A percentile compares a stretch with the other conserved stretches of the same genome.
phyloP scores from a whole-genome alignment of 2,329 filamentous ascomycete species.

The Plectosphaerella plurivora region DNA sequence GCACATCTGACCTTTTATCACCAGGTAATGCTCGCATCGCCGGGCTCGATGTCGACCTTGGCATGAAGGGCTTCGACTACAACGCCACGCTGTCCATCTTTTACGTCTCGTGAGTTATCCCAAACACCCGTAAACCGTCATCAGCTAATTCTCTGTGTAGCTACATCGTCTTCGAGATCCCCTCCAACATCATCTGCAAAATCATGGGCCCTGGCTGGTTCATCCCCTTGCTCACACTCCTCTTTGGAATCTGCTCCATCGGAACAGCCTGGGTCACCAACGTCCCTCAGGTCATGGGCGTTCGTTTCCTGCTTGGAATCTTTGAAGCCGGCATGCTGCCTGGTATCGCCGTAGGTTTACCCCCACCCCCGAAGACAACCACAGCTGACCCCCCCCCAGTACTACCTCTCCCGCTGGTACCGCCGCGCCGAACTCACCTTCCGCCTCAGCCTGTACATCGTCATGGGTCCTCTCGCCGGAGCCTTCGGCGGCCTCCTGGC shows the following conservation, averaged over 20 bases:
- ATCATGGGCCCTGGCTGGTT: slow-evolving; percentile 32
- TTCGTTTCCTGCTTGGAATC: slow-evolving; percentile 32
- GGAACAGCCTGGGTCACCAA: slow-evolving; percentile 31
- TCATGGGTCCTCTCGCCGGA: slow-evolving; percentile 33
- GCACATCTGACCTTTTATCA: not conserved
- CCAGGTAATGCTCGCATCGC: slow-evolving; percentile 37
- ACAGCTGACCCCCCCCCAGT: slow-evolving; percentile 10
- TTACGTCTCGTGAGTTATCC: slow-evolving; percentile 12
- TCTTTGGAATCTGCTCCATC: slow-evolving; percentile 33
- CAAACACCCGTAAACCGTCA: not conserved
- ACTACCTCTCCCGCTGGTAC: slow-evolving; percentile 45
- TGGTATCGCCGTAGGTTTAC: slow-evolving; percentile 22
- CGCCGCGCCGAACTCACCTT: slow-evolving; percentile 42
- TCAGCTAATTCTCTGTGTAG: not conserved
- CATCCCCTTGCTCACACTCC: slow-evolving; percentile 30
- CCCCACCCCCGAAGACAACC: too few relatives aligned
- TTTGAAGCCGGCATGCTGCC: slow-evolving; percentile 32
- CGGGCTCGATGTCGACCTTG: slow-evolving; percentile 35
- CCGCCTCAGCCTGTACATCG: slow-evolving; percentile 38
- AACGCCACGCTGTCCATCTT: slow-evolving; percentile 35
- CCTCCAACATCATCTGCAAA: slow-evolving; percentile 40
- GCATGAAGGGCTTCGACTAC: slow-evolving; percentile 34
- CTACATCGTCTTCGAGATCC: slow-evolving; percentile 39
- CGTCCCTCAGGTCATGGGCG: slow-evolving; percentile 23
- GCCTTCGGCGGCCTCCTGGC: slow-evolving; percentile 43